Percentiles rank a stretch among this genome's conserved stretches.
These are phyloP conservation scores for Arthrobotrys musiformis DNA, from an alignment of 2,329 filamentous ascomycete genomes.

Conservation along the genomic window DNA sequence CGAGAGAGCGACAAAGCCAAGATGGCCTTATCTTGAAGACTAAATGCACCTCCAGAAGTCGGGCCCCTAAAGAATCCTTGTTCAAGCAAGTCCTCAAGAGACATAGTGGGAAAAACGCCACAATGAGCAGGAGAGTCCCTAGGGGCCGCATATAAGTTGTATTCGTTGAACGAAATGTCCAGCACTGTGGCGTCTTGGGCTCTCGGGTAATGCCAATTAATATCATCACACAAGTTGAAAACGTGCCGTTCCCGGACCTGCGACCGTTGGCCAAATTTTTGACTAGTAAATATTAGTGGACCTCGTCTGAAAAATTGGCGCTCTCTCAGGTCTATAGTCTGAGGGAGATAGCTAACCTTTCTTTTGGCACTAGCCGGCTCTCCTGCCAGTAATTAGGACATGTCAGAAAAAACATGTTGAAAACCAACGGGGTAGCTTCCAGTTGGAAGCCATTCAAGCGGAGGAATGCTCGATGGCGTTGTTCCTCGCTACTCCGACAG, in stretches of 20 bases:
- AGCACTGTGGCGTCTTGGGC: slow-evolving; percentile 12
- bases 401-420: slow-evolving; percentile 11
- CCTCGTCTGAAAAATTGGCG: too few relatives aligned
- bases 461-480: slow-evolving; percentile 13
- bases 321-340: too few relatives aligned
- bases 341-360: too few relatives aligned
- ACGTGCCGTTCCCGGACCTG: too few relatives aligned
- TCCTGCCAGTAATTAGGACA: slow-evolving; percentile 25
- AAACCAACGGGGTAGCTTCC: slow-evolving; percentile 8
- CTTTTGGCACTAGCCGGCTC: slow-evolving; percentile 8
- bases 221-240: slow-evolving; percentile 16
- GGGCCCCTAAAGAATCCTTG: slow-evolving; percentile 18
- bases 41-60: slow-evolving; percentile 22
- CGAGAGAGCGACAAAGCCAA: slow-evolving; percentile 26
- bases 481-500: neutral
- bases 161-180: slow-evolving; percentile 12
- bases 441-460: slow-evolving; percentile 24
- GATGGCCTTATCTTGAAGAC: slow-evolving; percentile 16
- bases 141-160: slow-evolving; percentile 8
- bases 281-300: slow-evolving; percentile 5
- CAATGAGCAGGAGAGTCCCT: neutral
- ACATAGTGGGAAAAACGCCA: neutral
- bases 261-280: neutral
- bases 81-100: slow-evolving; percentile 10
- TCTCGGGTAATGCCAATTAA: neutral